Percentiles rank a stretch among this genome's conserved stretches.
Evolutionary conservation across 2,329 filamentous ascomycete genomes (phyloP).

Genomic region (Cladosporium sp.): DNA sequence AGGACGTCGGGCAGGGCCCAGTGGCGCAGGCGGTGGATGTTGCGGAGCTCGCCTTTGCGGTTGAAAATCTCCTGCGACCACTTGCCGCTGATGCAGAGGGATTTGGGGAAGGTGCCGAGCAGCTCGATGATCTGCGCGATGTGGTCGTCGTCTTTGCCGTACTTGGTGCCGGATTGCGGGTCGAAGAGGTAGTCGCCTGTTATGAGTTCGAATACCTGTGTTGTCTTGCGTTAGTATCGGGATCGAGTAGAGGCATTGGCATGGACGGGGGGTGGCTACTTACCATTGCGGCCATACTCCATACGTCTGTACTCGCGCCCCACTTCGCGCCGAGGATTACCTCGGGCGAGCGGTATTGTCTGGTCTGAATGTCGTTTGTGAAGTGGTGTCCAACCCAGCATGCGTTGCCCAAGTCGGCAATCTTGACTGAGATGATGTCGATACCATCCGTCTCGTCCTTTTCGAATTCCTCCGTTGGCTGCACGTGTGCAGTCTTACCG

Average conservation of each 20-base stretch:
- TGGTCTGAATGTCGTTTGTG: slow-evolving; percentile 97
- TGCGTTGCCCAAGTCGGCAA: slow-evolving; percentile 95
- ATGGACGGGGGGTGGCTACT: slow-evolving; percentile 28
- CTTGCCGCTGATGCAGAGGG: slow-evolving; percentile 85
- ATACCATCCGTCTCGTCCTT: slow-evolving; percentile 44
- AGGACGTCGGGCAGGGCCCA: slow-evolving; percentile 94
- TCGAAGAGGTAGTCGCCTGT: slow-evolving; percentile 99
- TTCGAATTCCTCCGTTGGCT: slow-evolving; percentile 51
- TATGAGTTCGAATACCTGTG: slow-evolving; percentile 90
- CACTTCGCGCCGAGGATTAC: slow-evolving; percentile 96
- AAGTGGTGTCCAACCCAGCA: slow-evolving; percentile 99
- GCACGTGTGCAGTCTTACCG: slow-evolving; percentile 61
- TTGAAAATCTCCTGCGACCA: slow-evolving; percentile 99
- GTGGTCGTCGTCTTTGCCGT: slow-evolving; percentile 98
- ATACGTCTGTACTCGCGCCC: slow-evolving; percentile 98
- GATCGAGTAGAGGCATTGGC: neutral
- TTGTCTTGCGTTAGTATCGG: slow-evolving; percentile 14
- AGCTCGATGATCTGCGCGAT: slow-evolving; percentile 99
- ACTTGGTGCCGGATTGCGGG: slow-evolving; percentile 96
- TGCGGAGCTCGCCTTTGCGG: slow-evolving; percentile 91
- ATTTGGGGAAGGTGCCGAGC: slow-evolving; percentile 88
- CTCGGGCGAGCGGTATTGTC: slow-evolving; percentile 95
- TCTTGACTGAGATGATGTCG: slow-evolving; percentile 95
- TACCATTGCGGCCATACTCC: slow-evolving; percentile 99
- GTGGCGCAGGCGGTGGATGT: slow-evolving; percentile 93